Conservation (phyloP, 331 rosid genomes). For the Malus hybrid region DNA sequence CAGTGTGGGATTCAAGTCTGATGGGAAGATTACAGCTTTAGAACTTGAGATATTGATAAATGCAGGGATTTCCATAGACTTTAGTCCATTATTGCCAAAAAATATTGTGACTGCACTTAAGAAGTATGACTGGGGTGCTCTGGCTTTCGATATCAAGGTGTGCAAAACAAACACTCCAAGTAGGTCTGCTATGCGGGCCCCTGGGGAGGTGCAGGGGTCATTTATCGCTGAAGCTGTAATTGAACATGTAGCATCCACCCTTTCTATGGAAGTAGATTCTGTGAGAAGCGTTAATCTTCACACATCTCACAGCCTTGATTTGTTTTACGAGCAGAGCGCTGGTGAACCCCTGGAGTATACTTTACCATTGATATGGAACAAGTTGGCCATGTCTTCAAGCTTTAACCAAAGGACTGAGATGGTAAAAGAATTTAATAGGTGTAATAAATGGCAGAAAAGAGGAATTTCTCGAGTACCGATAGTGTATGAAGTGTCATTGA, state of each 20-base stretch:
- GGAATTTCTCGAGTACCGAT: constrained; percentile 79
- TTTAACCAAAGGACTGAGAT: constrained; percentile 40
- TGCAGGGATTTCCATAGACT: constrained; percentile 65
- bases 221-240: constrained; percentile 83
- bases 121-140: constrained; percentile 91
- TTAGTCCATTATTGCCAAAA: constrained; percentile 59
- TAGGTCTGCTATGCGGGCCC: constrained; percentile 91
- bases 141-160: constrained; percentile 70
- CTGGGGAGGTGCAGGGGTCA: constrained; percentile 89
- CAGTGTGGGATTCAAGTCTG: constrained; percentile 71
- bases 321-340: constrained; percentile 35
- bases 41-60: constrained; percentile 63
- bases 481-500: constrained; percentile 25
- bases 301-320: constrained; percentile 53
- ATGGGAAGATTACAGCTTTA: constrained; percentile 82
- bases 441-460: constrained; percentile 66
- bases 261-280: constrained; percentile 60
- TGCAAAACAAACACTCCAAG: constrained; percentile 76
- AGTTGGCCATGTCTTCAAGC: constrained; percentile 49
- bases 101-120: constrained; percentile 41
- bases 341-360: constrained; percentile 77
- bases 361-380: constrained; percentile 79
- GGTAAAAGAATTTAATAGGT: constrained; percentile 55
- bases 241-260: constrained; percentile 74
- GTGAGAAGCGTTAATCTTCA: constrained; percentile 75